phyloP scores from a whole-genome alignment of 306 rosid species.

The Malus fusca region DNA sequence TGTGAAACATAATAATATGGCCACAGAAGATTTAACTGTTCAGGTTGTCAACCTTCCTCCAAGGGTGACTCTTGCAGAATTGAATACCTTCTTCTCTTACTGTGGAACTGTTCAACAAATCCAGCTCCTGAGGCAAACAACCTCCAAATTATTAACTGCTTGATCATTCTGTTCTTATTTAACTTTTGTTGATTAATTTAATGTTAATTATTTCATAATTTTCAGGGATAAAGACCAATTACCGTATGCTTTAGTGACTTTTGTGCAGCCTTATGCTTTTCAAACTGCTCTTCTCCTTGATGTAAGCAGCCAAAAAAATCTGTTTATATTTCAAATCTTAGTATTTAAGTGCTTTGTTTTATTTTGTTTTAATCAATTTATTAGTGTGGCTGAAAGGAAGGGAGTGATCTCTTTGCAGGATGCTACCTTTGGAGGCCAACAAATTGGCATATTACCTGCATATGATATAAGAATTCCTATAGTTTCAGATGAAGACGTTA shows the following conservation, averaged over 20 bases:
- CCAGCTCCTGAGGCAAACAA: constrained; percentile 6
- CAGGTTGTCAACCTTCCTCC: constrained; percentile 20
- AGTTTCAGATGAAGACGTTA: constrained; percentile 1
- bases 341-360: no score
- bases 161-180: neutral
- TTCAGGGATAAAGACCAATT: neutral
- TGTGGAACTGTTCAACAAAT: constrained; percentile 17
- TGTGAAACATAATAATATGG: neutral
- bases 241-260: constrained; percentile 11
- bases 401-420: neutral
- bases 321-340: no score
- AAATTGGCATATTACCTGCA: constrained; percentile 16
- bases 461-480: constrained; percentile 9
- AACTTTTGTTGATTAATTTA: neutral
- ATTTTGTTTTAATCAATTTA: neutral
- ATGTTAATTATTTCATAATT: neutral
- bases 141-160: neutral
- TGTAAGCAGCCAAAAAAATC: neutral
- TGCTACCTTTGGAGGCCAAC: constrained; percentile 7
- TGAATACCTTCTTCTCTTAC: constrained; percentile 15
- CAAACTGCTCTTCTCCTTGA: constrained; percentile 26
- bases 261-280: constrained; percentile 28
- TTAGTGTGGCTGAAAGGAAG: neutral
- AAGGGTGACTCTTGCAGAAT: neutral
- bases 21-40: neutral